These are phyloP conservation scores for Podosphaera aphanis DNA, from an alignment of 2,329 filamentous ascomycete species.

Conservation along the genomic window DNA sequence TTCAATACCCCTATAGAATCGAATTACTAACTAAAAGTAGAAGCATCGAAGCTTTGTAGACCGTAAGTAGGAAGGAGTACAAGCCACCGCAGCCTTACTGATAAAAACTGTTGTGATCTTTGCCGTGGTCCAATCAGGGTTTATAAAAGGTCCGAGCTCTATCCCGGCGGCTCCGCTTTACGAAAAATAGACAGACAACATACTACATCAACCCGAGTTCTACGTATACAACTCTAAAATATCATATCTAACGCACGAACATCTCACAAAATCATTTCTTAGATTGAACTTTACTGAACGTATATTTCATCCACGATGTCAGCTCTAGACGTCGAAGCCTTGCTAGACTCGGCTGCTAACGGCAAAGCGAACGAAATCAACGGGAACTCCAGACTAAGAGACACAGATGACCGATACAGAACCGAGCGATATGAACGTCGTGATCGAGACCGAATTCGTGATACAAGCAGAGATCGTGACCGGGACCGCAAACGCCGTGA, in stretches of 20 bases:
- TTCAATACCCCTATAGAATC: too few relatives aligned
- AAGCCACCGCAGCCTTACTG: too few relatives aligned
- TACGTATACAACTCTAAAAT: too few relatives aligned
- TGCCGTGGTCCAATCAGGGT: neutral
- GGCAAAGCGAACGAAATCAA: constrained; percentile 23
- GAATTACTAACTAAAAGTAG: too few relatives aligned
- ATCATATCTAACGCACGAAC: neutral
- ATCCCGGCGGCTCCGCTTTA: neutral
- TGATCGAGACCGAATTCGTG: constrained; percentile 31
- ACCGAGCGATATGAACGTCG: constrained; percentile 27
- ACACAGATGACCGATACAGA: constrained; percentile 33
- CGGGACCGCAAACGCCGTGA: constrained; percentile 33
- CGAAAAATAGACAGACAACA: neutral
- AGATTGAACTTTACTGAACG: neutral
- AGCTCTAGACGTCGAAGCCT: constrained; percentile 63
- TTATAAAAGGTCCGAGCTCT: neutral
- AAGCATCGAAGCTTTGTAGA: too few relatives aligned
- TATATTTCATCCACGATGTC: constrained; percentile 29
- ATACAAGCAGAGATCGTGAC: constrained; percentile 30
- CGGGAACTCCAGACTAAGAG: constrained; percentile 22
- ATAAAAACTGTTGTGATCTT: too few relatives aligned
- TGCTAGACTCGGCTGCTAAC: constrained; percentile 66
- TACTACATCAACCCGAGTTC: neutral
- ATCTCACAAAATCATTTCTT: neutral
- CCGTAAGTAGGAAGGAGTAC: too few relatives aligned